Evolutionary conservation across 2,329 filamentous ascomycete species (phyloP).

Genomic region (Pseudogymnoascus sp.): DNA sequence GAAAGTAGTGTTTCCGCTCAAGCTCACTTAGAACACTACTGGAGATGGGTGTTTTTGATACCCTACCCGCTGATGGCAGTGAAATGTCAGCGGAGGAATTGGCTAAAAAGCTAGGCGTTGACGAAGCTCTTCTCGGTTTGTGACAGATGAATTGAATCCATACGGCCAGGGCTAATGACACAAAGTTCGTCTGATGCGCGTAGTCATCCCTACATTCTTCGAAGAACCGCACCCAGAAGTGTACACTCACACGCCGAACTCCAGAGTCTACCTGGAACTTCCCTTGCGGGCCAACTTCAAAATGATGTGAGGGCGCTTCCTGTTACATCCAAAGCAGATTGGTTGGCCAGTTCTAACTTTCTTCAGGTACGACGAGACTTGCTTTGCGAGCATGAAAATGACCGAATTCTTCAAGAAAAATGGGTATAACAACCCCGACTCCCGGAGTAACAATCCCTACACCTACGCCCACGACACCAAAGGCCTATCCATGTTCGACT

Average conservation of each 20-base stretch:
- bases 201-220: conserved; percentile 16
- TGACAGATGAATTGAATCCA: not conserved
- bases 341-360: not conserved
- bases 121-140: conserved; percentile 20
- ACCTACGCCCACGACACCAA: conserved; percentile 21
- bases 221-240: conserved; percentile 16
- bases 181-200: conserved; percentile 21
- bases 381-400: conserved; percentile 15
- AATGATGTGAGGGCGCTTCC: conserved; percentile 13
- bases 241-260: conserved; percentile 21
- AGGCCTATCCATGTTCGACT: conserved; percentile 22
- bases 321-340: not conserved
- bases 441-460: conserved; percentile 21
- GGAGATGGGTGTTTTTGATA: conserved; percentile 22
- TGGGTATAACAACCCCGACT: conserved; percentile 18
- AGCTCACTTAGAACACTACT: conserved; percentile 16
- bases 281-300: conserved; percentile 17
- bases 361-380: conserved; percentile 20
- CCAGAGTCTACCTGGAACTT: conserved; percentile 16
- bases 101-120: conserved; percentile 17
- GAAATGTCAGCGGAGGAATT: conserved; percentile 14
- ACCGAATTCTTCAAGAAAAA: conserved; percentile 19
- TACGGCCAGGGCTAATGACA: not conserved
- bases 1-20: conserved; percentile 11
- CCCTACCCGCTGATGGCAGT: conserved; percentile 16